Evolutionary conservation across 805 yeast species (phyloP).

Genomic region (Metschnikowia baotianmanensis): DNA sequence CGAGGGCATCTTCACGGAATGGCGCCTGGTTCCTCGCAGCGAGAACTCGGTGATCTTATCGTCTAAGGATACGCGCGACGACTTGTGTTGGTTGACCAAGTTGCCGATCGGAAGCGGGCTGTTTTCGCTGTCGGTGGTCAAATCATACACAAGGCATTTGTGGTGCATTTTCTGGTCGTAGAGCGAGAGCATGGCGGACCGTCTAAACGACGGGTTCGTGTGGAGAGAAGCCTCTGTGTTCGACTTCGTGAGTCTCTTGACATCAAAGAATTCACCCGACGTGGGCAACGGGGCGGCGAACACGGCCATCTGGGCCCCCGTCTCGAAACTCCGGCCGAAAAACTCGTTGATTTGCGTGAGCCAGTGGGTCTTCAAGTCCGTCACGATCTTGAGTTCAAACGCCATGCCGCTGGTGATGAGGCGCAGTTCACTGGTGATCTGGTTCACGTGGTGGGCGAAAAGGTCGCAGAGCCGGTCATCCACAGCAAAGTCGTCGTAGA

Average conservation of each 20-base stretch:
- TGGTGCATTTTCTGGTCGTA: conserved; percentile 39
- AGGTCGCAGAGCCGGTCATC: conserved; percentile 33
- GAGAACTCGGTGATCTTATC: conserved; percentile 25
- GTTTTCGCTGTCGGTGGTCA: conserved; percentile 25
- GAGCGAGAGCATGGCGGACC: conserved; percentile 45
- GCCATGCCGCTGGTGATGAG: conserved; percentile 27
- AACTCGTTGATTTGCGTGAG: conserved; percentile 31
- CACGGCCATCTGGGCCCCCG: conserved; percentile 19
- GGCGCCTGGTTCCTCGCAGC: not conserved
- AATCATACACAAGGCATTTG: conserved; percentile 32
- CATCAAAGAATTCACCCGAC: conserved; percentile 23
- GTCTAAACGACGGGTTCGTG: conserved; percentile 43
- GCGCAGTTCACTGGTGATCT: conserved; percentile 35
- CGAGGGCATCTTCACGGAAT: conserved; percentile 1
- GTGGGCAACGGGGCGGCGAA: conserved; percentile 25
- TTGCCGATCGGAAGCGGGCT: conserved; percentile 40
- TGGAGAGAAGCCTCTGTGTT: conserved; percentile 38
- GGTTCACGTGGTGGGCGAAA: conserved; percentile 48
- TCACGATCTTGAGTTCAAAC: conserved; percentile 36
- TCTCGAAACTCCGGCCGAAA: conserved; percentile 26
- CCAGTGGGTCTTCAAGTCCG: conserved; percentile 44
- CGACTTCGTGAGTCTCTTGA: conserved; percentile 28
- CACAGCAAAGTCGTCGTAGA: conserved; percentile 66
- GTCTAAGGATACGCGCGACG: conserved; percentile 34
- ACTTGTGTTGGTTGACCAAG: conserved; percentile 37